Evolutionary conservation across 176 grass and related monocot genomes (phyloP).

Genomic region (Zoysia pacifica): DNA sequence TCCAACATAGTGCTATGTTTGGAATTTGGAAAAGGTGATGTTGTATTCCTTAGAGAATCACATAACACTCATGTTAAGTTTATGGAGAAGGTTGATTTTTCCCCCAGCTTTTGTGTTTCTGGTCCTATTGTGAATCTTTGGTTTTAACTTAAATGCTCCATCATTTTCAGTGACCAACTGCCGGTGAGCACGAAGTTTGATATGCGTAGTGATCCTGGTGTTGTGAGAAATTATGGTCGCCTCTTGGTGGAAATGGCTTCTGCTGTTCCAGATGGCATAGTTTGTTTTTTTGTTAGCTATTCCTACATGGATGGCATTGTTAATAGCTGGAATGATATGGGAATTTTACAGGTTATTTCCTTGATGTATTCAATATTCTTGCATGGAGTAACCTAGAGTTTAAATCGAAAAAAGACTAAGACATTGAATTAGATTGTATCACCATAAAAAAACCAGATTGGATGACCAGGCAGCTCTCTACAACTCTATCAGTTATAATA

Average conservation of each 20-base stretch:
- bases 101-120: neutral
- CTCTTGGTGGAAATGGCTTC: slow-evolving; percentile 93
- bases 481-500: slow-evolving; percentile 11
- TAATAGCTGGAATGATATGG: slow-evolving; percentile 97
- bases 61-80: neutral
- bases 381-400: slow-evolving; percentile 18
- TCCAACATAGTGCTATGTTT: neutral
- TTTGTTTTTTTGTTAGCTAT: slow-evolving; percentile 98
- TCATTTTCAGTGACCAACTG: slow-evolving; percentile 83
- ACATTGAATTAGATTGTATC: neutral
- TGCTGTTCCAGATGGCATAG: slow-evolving; percentile 91
- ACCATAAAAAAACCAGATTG: neutral
- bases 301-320: slow-evolving; percentile 99
- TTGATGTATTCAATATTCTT: slow-evolving; percentile 23
- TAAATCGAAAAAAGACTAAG: neutral
- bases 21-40: neutral
- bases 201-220: slow-evolving; percentile 94
- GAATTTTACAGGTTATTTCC: slow-evolving; percentile 84
- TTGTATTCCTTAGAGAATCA: neutral
- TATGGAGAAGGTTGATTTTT: neutral
- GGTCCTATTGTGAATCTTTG: neutral
- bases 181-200: slow-evolving; percentile 95
- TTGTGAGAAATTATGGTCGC: slow-evolving; percentile 91
- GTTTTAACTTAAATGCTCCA: slow-evolving; percentile 28
- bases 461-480: slow-evolving; percentile 11